These are phyloP conservation scores for Crithidia thermophila DNA, from an alignment of 208 protist species.

Conservation along the genomic window DNA sequence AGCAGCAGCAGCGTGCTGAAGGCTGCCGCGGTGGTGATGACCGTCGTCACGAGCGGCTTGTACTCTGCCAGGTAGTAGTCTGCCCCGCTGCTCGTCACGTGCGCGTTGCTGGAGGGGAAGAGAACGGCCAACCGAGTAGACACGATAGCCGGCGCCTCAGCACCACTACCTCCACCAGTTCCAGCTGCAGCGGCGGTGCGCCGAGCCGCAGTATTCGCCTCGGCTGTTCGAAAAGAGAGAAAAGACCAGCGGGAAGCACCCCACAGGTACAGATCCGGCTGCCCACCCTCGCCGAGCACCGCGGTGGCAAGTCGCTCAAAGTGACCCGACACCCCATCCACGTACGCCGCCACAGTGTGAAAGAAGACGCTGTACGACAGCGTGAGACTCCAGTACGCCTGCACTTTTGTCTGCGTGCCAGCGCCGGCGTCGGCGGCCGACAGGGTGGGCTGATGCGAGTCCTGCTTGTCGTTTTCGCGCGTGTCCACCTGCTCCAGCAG, in stretches of 20 bases:
- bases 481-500: constrained; percentile 23
- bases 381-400: constrained; percentile 25
- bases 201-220: no score
- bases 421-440: not conserved
- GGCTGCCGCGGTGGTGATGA: constrained; percentile 23
- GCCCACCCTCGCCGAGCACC: constrained; percentile 25
- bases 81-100: constrained; percentile 10
- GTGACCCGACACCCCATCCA: constrained; percentile 18
- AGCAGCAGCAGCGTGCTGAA: constrained; percentile 46
- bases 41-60: constrained; percentile 24
- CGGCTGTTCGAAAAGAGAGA: constrained; percentile 27
- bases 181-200: no score
- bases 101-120: constrained; percentile 15
- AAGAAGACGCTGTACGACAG: constrained; percentile 47
- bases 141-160: not conserved
- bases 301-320: constrained; percentile 26
- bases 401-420: not conserved
- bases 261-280: constrained; percentile 6
- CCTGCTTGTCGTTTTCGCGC: constrained; percentile 7
- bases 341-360: constrained; percentile 33
- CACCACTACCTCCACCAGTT: not conserved
- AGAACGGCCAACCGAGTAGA: constrained; percentile 15
- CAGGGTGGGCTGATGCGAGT: constrained; percentile 3
- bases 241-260: constrained; percentile 40
- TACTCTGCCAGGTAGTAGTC: constrained; percentile 26